Conservation (phyloP, 371 early-diverging fungal genomes). For the Fennellomyces sp. region DNA sequence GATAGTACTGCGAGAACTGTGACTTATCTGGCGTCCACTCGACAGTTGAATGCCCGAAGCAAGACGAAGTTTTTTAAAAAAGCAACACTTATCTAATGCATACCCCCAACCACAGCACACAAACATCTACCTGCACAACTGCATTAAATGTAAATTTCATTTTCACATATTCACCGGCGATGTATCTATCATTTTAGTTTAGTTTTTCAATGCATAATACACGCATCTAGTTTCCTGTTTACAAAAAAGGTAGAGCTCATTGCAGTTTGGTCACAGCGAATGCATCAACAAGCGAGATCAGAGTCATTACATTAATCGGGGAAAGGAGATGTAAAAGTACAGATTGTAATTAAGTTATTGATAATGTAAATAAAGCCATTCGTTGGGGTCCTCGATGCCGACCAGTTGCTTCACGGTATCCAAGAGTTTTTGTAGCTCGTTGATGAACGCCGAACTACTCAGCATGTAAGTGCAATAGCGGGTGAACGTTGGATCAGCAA, state of each 20-base stretch:
- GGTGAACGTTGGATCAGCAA: conserved; percentile 30
- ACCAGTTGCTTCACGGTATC: conserved; percentile 29
- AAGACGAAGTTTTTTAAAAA: conserved; percentile 53
- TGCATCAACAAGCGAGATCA: no score
- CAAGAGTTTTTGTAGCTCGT: conserved; percentile 33
- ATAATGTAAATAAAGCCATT: conserved; percentile 25
- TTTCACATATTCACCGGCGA: no score
- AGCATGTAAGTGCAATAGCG: conserved; percentile 35
- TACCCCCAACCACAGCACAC: not conserved
- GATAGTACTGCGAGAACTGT: conserved; percentile 70
- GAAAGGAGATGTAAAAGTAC: not conserved
- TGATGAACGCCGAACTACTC: conserved; percentile 35
- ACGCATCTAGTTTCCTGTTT: no score
- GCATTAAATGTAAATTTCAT: not conserved
- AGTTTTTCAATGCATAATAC: no score
- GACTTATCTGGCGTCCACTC: conserved; percentile 61
- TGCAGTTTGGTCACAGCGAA: no score
- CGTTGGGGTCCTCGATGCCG: conserved; percentile 42
- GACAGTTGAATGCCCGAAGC: conserved; percentile 68
- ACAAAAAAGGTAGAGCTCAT: no score
- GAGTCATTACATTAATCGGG: no score
- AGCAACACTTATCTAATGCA: not conserved
- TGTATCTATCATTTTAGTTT: no score
- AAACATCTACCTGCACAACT: no score
- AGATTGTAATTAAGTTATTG: not conserved